Evolutionary conservation across 2,329 filamentous ascomycete species (phyloP).

Genomic region (Incumbomyces delicatus): DNA sequence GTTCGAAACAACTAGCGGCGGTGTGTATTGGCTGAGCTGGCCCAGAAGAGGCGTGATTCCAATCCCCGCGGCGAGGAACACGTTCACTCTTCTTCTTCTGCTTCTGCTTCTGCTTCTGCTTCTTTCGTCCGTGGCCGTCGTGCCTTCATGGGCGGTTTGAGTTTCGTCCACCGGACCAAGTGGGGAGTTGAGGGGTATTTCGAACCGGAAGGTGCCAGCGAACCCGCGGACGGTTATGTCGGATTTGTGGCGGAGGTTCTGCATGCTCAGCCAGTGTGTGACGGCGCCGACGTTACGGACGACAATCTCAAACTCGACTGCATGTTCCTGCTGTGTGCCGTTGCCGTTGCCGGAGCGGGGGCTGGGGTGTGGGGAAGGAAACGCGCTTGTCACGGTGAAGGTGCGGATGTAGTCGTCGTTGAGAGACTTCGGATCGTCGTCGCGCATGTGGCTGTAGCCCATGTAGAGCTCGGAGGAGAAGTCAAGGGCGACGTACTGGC

Average conservation of each 20-base stretch:
- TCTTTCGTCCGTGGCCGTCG: no score
- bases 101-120: no score
- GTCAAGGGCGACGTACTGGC: slow-evolving; percentile 69
- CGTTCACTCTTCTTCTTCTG: slow-evolving; percentile 32
- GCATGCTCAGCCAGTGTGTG: slow-evolving; percentile 55
- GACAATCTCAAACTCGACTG: slow-evolving; percentile 60
- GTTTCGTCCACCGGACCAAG: slow-evolving; percentile 4
- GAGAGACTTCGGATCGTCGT: slow-evolving; percentile 66
- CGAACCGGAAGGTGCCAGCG: slow-evolving; percentile 53
- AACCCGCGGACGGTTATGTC: slow-evolving; percentile 63
- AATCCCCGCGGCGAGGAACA: slow-evolving; percentile 68
- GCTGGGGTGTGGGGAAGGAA: slow-evolving; percentile 22
- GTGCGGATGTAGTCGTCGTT: slow-evolving; percentile 81
- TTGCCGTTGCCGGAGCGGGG: slow-evolving; percentile 27
- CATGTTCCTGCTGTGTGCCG: neutral
- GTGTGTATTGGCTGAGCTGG: slow-evolving; percentile 38
- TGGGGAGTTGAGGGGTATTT: slow-evolving; percentile 5
- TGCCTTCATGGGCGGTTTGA: no score
- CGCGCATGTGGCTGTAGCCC: slow-evolving; percentile 75
- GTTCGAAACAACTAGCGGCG: slow-evolving; percentile 39
- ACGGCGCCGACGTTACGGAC: slow-evolving; percentile 58
- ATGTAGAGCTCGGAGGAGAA: slow-evolving; percentile 59
- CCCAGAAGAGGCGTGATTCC: slow-evolving; percentile 75
- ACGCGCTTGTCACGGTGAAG: slow-evolving; percentile 61
- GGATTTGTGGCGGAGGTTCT: slow-evolving; percentile 44